Conservation (phyloP, 345 rosid genomes). For the Boechera retrofracta region DNA sequence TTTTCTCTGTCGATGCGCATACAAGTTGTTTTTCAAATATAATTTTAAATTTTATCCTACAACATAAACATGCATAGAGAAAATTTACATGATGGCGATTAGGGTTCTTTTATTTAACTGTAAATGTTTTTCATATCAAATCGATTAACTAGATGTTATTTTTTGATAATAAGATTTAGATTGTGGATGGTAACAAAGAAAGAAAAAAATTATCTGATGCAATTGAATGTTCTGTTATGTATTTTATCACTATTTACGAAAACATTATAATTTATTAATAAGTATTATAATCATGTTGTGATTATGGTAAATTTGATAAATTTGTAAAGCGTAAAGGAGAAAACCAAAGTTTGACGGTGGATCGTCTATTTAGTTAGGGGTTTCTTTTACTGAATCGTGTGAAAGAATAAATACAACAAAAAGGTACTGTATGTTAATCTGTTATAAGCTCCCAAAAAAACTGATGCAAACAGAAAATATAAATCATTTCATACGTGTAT, state of each 20-base stretch:
- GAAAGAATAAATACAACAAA: background rate
- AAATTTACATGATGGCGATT: background rate
- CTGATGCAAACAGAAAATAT: background rate
- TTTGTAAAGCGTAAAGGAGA: no score
- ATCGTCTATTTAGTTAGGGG: no score
- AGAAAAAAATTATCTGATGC: background rate
- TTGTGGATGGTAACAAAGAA: background rate
- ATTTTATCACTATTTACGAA: no score
- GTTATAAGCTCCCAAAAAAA: background rate
- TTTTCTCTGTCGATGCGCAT: conserved; percentile 13
- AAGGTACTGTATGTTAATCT: background rate
- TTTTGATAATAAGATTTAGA: no score
- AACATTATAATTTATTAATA: no score
- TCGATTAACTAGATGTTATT: background rate
- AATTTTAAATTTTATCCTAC: background rate
- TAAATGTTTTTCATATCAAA: background rate
- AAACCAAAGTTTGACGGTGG: no score
- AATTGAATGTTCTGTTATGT: no score
- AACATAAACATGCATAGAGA: background rate
- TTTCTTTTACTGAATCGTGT: background rate
- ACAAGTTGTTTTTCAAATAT: background rate
- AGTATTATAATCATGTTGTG: no score
- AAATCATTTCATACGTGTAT: no score
- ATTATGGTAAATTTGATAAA: no score
- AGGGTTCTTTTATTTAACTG: background rate